Evolutionary conservation across 2,329 filamentous ascomycete species (phyloP), one percentile per base, ranked within the genome.

Genomic region (Neurospora sp.): DNA sequence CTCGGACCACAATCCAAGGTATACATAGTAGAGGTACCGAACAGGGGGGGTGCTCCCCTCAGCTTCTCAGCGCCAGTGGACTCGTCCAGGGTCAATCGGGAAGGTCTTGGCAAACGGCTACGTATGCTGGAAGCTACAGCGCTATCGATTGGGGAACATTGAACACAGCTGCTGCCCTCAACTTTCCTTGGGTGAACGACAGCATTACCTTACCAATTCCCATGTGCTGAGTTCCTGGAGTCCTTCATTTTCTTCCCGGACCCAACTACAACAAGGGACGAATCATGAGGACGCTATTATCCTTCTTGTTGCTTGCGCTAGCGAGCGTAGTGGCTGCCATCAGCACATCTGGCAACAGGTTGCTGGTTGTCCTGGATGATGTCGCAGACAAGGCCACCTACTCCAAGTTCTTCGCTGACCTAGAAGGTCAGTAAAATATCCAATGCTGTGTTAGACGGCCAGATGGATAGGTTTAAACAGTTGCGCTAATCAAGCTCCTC

Each of bases 321-420:
- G 82, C 88, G 73, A 86, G 89, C 77, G 83, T 88, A 70, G 91
- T 88, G 74, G 87, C 90, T 79, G 93, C 93, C 70, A 82, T 91
- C 77, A 97, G 94, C 83, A 90, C 89, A 73, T 86, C 88, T 67
- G 96, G 95, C 71, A 88, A 87, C 80, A 88, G 93, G 78, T 82
- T 98, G 80, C 85, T 99, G 77, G 93, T 96, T 72, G 87, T 99
- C 71, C 82, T 97, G 68, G 95, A 98, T 77, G 91, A 97, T 76
- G 85, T 88, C 73, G 86, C 87, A 57, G 92, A 97, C 78, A 93
- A 94, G 85, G 87, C 87, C 75, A 87, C 87, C 74, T 99, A 97
- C 81, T 92, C 91, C 70, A 91, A 89, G 77, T 95, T 98, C 80
- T 84, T 93, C 73, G 86, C 85, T 69, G 91, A 93, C 78, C 80